Evolutionary conservation across 768 basidiomycete genomes (phyloP), one percentile per base, ranked within the genome.

Genomic region (Leucocoprinus leucothites): DNA sequence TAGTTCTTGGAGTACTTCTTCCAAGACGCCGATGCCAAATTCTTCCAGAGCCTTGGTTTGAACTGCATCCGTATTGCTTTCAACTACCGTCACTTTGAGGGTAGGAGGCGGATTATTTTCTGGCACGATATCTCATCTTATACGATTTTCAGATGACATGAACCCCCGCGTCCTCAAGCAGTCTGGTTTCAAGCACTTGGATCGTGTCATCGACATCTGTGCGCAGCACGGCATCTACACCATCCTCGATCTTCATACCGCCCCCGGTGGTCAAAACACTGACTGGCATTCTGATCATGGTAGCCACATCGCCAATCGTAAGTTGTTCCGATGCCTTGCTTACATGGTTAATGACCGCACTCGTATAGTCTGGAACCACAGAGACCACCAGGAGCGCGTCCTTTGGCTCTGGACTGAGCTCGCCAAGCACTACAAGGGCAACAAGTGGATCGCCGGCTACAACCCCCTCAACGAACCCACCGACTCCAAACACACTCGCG

Each of bases 1-100:
- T 60, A 90, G 87, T 89, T 91, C 68, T 73, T 91, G 11, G 85
- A 91, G 63, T 82, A 90, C 65, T 92, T 91, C 73, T 93, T 92
- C 76, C 76, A 74, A 50, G 87, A 88, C 19, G 74, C 76, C 26
- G 91, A 91, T 63, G 88, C 88, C 21, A 67, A 71, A 56, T 89
- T 88, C 71, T 91, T 87, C 75, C 84, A 83, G 61, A 83, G 79
- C 40, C 80, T 91, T 13, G 91, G 89, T 0, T 70, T 92, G 53
- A 93, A 92, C 70, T 88, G 84, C 61, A 85, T 91, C 51, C 84
- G 91, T 2, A 71, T 89, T 42, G 79, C 87, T 0, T 81, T 90
- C 67, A 88, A 86, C 64, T 89, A 90, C 63, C 77, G 77, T 42
- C 85, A 87, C 62, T 87, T 89, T 58, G 84, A 88, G 72, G 79